Base-by-base conservation (phyloP, 352 stramenopile genomes). In the Hyphochytrium catenoides region DNA sequence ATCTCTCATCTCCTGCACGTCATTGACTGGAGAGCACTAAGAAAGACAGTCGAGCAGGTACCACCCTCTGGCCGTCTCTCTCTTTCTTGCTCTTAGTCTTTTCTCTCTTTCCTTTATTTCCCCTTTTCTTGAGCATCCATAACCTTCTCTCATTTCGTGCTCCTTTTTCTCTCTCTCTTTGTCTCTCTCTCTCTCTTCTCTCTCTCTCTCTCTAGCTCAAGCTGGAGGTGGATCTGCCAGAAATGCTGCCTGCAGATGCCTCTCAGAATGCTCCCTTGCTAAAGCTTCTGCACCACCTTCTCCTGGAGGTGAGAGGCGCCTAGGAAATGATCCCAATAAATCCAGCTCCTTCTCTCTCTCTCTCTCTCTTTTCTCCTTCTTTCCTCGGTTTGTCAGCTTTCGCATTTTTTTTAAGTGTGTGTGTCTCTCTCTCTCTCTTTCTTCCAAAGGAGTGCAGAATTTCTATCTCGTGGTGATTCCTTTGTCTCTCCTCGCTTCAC, bases 1-100 rank as follows among this genome's bases (percentile, higher is more conserved):
- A 75, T 78, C 59, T 46, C 77, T 34, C 64, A 82, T 48, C 75
- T 82, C 43, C 67, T 82, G 54, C 60, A 71, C 45, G 72, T 65
- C 45, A 82, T 82, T 37, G 68, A 82, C 56, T 82, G 77, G 52
- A 36, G 43, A 26, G 68, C 60, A 34, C 47, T 82, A n/a, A 55
- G 50, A 27, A 45, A 74, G 38, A 78, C 68, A 16, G 74, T 62
- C 18, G 62, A 66, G 39, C 62, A 82, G 52, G 66, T 77, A 28
- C 16, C 46, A n/a, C n/a, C n/a, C n/a, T n/a, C n/a, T n/a, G n/a
- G n/a, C n/a, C n/a, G n/a, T n/a, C n/a, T n/a, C n/a, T n/a, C n/a
- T n/a, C n/a, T n/a, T n/a, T n/a, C n/a, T n/a, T n/a, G n/a, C n/a
- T n/a, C n/a, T n/a, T n/a, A n/a, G n/a, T n/a, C n/a, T n/a, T n/a